A percentile compares a stretch with the other conserved stretches of the same genome.
Evolutionary conservation across 2,329 filamentous ascomycete species (phyloP).

Genomic region (Clonostachys chloroleuca): DNA sequence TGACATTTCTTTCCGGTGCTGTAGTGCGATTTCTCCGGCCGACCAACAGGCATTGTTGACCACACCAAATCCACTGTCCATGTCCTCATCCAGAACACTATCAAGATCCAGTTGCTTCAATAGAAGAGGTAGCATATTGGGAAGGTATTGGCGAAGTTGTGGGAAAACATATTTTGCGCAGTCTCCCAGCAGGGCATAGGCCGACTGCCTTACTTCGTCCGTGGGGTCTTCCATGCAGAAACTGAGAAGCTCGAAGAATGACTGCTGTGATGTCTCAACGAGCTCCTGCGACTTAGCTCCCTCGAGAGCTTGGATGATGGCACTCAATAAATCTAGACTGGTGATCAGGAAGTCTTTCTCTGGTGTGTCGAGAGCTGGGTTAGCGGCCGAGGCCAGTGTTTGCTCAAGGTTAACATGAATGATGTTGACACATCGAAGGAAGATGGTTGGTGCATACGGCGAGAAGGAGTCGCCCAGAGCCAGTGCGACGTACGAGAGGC

Average conservation of each 20-base stretch:
- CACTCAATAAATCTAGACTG: conserved; percentile 86
- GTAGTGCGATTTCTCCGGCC: conserved; percentile 84
- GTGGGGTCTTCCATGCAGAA: conserved; percentile 90
- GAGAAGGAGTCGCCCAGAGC: conserved; percentile 79
- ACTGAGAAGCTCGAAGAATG: conserved; percentile 84
- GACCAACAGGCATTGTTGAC: conserved; percentile 99
- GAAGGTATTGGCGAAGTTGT: conserved; percentile 71
- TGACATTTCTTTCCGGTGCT: conserved; percentile 68
- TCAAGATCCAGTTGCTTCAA: conserved; percentile 84
- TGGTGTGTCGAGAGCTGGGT: conserved; percentile 68
- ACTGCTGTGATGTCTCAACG: conserved; percentile 69
- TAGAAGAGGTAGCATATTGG: conserved; percentile 73
- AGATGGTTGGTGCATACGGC: conserved; percentile 82
- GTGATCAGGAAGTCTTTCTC: conserved; percentile 98
- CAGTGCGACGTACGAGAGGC: conserved; percentile 87
- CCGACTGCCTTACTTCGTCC: conserved; percentile 93
- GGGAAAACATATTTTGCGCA: conserved; percentile 89
- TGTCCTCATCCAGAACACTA: conserved; percentile 69
- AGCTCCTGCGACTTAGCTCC: conserved; percentile 70
- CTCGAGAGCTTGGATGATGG: conserved; percentile 86
- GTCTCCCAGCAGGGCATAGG: conserved; percentile 91
- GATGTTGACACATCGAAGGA: conserved; percentile 81
- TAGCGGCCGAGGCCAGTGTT: conserved; percentile 63
- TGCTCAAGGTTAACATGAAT: conserved; percentile 90
- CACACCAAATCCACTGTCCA: conserved; percentile 83